A percentile compares a stretch with the other conserved stretches of the same genome.
These are phyloP conservation scores for Neophaeococcomyces mojaviensis DNA, from an alignment of 2,329 filamentous ascomycete genomes.

Conservation along the genomic window DNA sequence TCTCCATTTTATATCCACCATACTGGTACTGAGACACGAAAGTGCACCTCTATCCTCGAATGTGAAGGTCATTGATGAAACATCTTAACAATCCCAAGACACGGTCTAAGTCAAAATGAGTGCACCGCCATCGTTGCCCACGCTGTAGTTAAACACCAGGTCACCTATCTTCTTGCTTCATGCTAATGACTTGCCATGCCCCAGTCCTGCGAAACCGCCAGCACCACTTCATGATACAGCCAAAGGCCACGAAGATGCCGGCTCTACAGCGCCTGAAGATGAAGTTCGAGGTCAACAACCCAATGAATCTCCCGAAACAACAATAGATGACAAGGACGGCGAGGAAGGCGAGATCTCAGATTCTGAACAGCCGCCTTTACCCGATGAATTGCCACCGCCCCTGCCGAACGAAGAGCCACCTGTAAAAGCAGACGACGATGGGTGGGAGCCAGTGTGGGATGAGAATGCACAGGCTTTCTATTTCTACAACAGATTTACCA, in stretches of 20 bases:
- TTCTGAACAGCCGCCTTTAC: slow-evolving; percentile 30
- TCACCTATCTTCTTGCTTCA: slow-evolving; percentile 18
- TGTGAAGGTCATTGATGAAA: neutral
- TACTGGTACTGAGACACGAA: neutral
- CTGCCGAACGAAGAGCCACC: slow-evolving; percentile 48
- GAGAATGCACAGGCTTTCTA: slow-evolving; percentile 61
- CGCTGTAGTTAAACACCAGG: slow-evolving; percentile 25
- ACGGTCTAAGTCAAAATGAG: slow-evolving; percentile 12
- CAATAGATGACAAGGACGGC: slow-evolving; percentile 9
- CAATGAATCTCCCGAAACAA: slow-evolving; percentile 14
- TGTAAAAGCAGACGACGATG: slow-evolving; percentile 47
- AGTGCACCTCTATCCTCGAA: neutral
- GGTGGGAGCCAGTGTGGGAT: slow-evolving; percentile 80
- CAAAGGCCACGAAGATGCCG: neutral
- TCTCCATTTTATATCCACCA: too few species aligned
- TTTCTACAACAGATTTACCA: slow-evolving; percentile 76
- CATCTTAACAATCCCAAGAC: neutral
- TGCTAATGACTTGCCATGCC: slow-evolving; percentile 23
- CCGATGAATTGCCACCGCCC: slow-evolving; percentile 39
- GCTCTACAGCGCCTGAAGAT: neutral
- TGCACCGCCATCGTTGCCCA: slow-evolving; percentile 3
- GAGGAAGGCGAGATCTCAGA: slow-evolving; percentile 1
- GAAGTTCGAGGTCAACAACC: slow-evolving; percentile 1
- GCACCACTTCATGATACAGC: slow-evolving; percentile 1
- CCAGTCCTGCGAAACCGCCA: slow-evolving; percentile 19